Conservation (phyloP, 2,329 filamentous ascomycete species). For the Zalaria obscura region DNA sequence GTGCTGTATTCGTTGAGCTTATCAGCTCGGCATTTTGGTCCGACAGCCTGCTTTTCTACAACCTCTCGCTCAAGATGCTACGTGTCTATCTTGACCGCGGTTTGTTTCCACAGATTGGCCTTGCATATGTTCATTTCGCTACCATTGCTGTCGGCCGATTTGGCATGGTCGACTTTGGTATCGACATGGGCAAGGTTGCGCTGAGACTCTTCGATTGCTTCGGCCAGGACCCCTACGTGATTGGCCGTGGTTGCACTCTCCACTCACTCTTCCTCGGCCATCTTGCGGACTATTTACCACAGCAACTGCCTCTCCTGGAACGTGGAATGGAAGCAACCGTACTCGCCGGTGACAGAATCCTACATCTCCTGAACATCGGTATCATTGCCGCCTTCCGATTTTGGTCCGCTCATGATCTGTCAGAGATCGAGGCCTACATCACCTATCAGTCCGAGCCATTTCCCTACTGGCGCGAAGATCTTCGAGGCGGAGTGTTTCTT, state of each 20-base stretch:
- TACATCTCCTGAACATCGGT: conserved; percentile 58
- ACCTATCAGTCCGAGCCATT: conserved; percentile 61
- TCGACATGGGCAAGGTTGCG: conserved; percentile 48
- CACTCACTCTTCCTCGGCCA: conserved; percentile 59
- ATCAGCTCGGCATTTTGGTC: conserved; percentile 61
- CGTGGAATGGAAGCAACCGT: conserved; percentile 52
- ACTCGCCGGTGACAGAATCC: conserved; percentile 54
- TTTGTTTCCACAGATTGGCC: conserved; percentile 53
- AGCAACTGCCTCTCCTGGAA: conserved; percentile 47
- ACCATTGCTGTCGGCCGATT: conserved; percentile 56
- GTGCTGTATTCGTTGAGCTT: conserved; percentile 57
- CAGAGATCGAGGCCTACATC: conserved; percentile 57
- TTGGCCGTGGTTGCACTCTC: conserved; percentile 55
- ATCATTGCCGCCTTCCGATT: conserved; percentile 52
- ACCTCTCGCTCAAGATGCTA: conserved; percentile 52
- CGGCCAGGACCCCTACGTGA: conserved; percentile 46
- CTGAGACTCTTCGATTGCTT: conserved; percentile 51
- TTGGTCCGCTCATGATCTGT: conserved; percentile 54
- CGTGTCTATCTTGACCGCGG: conserved; percentile 50
- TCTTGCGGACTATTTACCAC: conserved; percentile 46
- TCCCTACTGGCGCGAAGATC: conserved; percentile 56
- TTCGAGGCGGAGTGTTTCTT: conserved; percentile 56
- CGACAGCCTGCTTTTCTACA: conserved; percentile 57
- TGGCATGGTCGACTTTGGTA: conserved; percentile 53
- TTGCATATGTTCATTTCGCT: conserved; percentile 53